Percentiles rank a stretch among this genome's conserved stretches.
phyloP scores from a whole-genome alignment of 2,329 filamentous ascomycete species.

The Colletotrichum horii region DNA sequence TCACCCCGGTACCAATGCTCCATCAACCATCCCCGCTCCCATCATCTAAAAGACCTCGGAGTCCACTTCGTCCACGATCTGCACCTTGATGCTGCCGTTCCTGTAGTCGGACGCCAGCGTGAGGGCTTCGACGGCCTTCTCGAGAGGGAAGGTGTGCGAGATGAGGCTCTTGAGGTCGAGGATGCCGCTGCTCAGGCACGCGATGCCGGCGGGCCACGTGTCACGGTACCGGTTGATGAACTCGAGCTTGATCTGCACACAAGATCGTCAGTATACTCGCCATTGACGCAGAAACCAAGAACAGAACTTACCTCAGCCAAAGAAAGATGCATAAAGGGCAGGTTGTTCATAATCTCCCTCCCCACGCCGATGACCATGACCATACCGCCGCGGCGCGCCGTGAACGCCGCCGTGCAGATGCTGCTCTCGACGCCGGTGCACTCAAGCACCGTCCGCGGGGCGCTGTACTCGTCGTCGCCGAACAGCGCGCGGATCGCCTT shows the following conservation, averaged over 20 bases:
- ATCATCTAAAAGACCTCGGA: slow-evolving; percentile 4
- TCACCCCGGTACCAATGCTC: neutral
- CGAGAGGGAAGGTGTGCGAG: slow-evolving; percentile 67
- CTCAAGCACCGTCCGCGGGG: slow-evolving; percentile 65
- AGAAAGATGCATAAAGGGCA: slow-evolving; percentile 71
- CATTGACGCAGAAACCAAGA: accelerated
- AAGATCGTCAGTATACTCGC: neutral
- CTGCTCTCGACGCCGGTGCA: slow-evolving; percentile 72
- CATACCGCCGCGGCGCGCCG: slow-evolving; percentile 61
- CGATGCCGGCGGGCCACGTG: slow-evolving; percentile 72
- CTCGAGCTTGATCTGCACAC: slow-evolving; percentile 62
- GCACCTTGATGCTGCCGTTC: slow-evolving; percentile 40
- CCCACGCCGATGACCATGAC: slow-evolving; percentile 71
- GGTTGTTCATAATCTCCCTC: slow-evolving; percentile 64
- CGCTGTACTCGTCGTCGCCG: slow-evolving; percentile 57
- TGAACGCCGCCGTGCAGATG: slow-evolving; percentile 62
- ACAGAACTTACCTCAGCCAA: slow-evolving; percentile 55
- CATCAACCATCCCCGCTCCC: neutral
- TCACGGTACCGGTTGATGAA: slow-evolving; percentile 76
- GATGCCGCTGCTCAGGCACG: slow-evolving; percentile 62
- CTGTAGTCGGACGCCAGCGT: slow-evolving; percentile 35
- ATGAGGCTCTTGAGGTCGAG: slow-evolving; percentile 67
- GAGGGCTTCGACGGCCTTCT: slow-evolving; percentile 62
- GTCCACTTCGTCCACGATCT: slow-evolving; percentile 33
- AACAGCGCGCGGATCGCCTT: slow-evolving; percentile 59